These are phyloP conservation scores for Acarospora socialis DNA, from an alignment of 2,329 filamentous ascomycete genomes.

Conservation along the genomic window DNA sequence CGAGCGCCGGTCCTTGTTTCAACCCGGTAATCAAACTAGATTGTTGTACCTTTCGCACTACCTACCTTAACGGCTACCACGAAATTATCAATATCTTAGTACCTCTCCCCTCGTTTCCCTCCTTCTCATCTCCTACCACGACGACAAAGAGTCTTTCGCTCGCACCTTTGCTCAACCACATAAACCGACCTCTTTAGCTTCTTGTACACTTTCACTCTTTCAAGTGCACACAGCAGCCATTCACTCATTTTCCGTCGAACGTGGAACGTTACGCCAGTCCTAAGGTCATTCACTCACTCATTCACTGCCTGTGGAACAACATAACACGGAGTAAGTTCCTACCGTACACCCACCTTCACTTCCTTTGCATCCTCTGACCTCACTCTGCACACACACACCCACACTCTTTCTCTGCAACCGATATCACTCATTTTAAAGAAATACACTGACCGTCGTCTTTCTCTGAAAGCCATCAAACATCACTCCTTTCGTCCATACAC, in stretches of 20 bases:
- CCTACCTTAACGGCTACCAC: background rate
- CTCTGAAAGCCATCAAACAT: conserved; percentile 1
- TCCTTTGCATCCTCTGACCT: background rate
- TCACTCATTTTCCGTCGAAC: conserved; percentile 7
- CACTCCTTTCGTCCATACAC: background rate
- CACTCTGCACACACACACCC: background rate
- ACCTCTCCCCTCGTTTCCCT: background rate
- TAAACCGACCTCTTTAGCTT: conserved; percentile 1
- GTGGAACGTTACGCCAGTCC: conserved; percentile 4
- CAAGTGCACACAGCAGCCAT: conserved; percentile 6
- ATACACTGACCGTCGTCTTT: background rate
- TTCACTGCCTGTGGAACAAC: no score
- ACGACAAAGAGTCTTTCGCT: conserved; percentile 1
- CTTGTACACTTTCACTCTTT: conserved; percentile 5
- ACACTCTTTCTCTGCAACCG: no score
- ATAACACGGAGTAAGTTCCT: no score
- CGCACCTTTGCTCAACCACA: conserved; percentile 1
- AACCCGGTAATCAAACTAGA: background rate
- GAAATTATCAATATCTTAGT: background rate
- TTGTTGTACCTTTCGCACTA: background rate
- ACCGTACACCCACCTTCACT: background rate
- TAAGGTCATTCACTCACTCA: background rate
- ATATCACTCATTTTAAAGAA: no score
- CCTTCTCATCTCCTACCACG: conserved; percentile 1
- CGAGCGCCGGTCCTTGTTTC: background rate